Evolutionary conservation across 331 rosid species (phyloP).

Genomic region (Stylosanthes scabra): DNA sequence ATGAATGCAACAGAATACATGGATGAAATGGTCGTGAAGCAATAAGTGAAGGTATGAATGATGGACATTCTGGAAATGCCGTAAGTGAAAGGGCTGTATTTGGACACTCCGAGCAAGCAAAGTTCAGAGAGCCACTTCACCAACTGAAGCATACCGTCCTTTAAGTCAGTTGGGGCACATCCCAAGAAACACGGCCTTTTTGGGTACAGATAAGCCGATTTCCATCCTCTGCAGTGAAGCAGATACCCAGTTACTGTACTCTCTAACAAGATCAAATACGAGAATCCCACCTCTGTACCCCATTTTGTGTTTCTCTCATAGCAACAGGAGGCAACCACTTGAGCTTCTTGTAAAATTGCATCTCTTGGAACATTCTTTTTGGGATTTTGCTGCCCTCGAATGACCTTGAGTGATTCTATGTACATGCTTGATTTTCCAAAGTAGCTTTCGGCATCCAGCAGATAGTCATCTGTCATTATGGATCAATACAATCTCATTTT

Average conservation of each 20-base stretch:
- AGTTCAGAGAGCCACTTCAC: constrained; percentile 48
- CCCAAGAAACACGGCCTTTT: constrained; percentile 53
- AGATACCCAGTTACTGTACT: constrained; percentile 47
- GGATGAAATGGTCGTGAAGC: constrained; percentile 40
- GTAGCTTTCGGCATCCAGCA: constrained; percentile 37
- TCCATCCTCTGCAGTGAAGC: constrained; percentile 52
- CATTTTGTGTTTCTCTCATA: constrained; percentile 46
- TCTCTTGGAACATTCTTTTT: constrained; percentile 30
- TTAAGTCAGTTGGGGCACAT: constrained; percentile 51
- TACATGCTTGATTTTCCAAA: constrained; percentile 39
- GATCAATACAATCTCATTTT: not conserved
- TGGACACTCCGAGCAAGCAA: constrained; percentile 36
- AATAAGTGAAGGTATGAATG: constrained; percentile 32
- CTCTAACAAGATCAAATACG: constrained; percentile 46
- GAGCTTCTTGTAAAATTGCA: constrained; percentile 39
- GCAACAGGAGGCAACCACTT: constrained; percentile 38
- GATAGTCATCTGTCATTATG: constrained; percentile 39
- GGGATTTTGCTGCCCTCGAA: constrained; percentile 31
- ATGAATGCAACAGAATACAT: constrained; percentile 33
- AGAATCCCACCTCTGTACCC: constrained; percentile 55
- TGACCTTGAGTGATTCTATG: constrained; percentile 43
- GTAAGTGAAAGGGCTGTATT: constrained; percentile 47
- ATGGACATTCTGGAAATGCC: constrained; percentile 44
- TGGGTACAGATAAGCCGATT: constrained; percentile 49
- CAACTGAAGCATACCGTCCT: constrained; percentile 49